Base-by-base conservation (phyloP, 2,329 filamentous ascomycete genomes). In the Thelonectria rubi region DNA sequence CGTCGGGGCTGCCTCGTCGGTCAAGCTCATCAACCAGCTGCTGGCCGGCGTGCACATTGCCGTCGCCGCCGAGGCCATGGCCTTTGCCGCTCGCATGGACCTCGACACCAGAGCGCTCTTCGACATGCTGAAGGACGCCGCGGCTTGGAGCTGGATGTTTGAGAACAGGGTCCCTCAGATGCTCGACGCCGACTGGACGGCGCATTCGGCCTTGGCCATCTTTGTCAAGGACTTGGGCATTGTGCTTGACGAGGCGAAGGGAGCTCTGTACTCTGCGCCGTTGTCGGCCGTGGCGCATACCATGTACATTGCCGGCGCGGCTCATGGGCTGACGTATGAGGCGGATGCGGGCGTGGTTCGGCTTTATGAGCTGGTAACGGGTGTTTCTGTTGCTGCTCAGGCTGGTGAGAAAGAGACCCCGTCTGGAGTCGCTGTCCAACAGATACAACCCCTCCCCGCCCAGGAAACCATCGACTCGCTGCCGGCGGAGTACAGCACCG, bases 11-110 rank as follows among this genome's bases (percentile, higher is more conserved):
- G 84, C 84, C 5, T 84, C 81, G 10, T 86, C 85, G 18, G 82
- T 85, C 68, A 87, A 87, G 67, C 80, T 87, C 49, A 81, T 87
- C 51, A 83, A 87, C 68, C 83, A 87, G 65, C 79, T 87, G 5
- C 80, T 88, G 43, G 83, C 84, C 1, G 85, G 83, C 2, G 82
- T 86, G 5, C 85, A 88, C 69, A 86, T 88, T 48, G 79, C 84
- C 9, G 76, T 82, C 0, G 79, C 84, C 3, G 80, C 80, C 15
- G 86, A 88, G 72, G 83, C 82, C 0, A 85, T 87, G 78, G 83
- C 83, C 1, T 80, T 88, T 52, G 84, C 81, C 2, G 81, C 82
- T 3, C 78, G 79, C 10, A 76, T 86, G 4, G 84, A 84, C 1
- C 68, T 87, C 24, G 82, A 87, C 58, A 81, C 83, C 0, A 75